A percentile compares a stretch with the other conserved stretches of the same genome.
Conservation (phyloP, 768 basidiomycete species). For the Tulasnella sp. region DNA sequence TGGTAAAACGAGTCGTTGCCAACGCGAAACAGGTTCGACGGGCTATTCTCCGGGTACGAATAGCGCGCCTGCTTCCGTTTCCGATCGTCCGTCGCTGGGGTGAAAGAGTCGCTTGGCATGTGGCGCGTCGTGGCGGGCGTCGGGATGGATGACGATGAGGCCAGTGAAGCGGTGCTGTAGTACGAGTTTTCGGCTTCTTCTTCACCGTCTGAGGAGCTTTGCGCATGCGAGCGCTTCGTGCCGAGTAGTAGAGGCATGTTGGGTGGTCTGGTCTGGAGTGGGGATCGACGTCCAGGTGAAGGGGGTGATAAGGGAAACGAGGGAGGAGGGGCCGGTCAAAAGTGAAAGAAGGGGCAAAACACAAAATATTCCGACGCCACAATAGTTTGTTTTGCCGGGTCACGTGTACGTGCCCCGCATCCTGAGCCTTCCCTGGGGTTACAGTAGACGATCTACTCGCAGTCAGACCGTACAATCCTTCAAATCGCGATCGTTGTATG, state of each 20-base stretch:
- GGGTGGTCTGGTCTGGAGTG: neutral
- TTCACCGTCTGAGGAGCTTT: slow-evolving; percentile 14
- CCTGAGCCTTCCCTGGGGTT: neutral
- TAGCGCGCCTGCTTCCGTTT: slow-evolving; percentile 22
- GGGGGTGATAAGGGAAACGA: neutral
- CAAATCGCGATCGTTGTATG: slow-evolving; percentile 78
- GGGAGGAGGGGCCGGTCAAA: slow-evolving; percentile 14
- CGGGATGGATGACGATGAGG: slow-evolving; percentile 14
- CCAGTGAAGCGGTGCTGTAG: neutral
- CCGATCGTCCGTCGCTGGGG: slow-evolving; percentile 1
- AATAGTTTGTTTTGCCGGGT: neutral
- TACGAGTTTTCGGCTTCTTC: neutral
- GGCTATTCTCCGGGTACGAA: slow-evolving; percentile 20
- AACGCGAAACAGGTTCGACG: slow-evolving; percentile 19
- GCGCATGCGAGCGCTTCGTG: slow-evolving; percentile 16
- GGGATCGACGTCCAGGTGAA: neutral
- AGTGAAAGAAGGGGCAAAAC: neutral
- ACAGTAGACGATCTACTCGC: neutral
- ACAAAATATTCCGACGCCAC: neutral
- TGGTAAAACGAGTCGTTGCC: slow-evolving; percentile 22
- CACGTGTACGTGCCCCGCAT: neutral
- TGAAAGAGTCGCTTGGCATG: slow-evolving; percentile 18
- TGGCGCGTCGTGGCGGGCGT: neutral
- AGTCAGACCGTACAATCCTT: slow-evolving; percentile 54
- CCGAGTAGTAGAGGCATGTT: slow-evolving; percentile 24